Evolutionary conservation across 2,329 filamentous ascomycete genomes (phyloP).

Genomic region (Aspergillus fischeri): DNA sequence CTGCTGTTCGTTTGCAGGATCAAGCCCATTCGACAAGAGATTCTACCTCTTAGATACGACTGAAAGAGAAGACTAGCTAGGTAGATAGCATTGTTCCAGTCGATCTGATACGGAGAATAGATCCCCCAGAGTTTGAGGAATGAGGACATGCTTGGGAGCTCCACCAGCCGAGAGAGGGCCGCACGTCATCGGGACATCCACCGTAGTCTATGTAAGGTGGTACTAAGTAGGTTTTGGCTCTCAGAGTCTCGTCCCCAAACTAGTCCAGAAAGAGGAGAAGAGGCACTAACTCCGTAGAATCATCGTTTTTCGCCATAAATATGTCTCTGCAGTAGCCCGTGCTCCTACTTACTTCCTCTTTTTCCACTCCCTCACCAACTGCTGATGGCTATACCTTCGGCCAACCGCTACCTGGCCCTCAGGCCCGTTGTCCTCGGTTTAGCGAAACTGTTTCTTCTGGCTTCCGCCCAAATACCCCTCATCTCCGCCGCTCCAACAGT

Average conservation of each 20-base stretch:
- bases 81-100: no score
- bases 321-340: neutral
- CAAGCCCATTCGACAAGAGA: no score
- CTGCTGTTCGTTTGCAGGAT: no score
- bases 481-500: slow-evolving; percentile 34
- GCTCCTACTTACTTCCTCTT: neutral
- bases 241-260: no score
- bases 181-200: neutral
- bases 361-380: neutral
- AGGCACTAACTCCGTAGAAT: neutral
- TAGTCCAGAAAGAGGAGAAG: no score
- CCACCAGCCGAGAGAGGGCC: no score
- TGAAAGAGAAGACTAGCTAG: no score
- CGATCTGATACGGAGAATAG: no score
- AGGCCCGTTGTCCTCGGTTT: slow-evolving; percentile 39
- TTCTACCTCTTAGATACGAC: no score
- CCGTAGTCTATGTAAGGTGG: neutral
- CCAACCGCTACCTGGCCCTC: slow-evolving; percentile 31
- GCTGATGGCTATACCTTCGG: slow-evolving; percentile 24
- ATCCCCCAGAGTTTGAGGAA: no score
- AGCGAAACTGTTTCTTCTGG: slow-evolving; percentile 38
- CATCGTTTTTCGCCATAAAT: neutral
- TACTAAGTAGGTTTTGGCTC: no score
- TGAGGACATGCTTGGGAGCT: no score
- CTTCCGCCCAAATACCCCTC: slow-evolving; percentile 36